Base-by-base conservation (phyloP, 164 flowering plant genomes). In the Cinnamomum micranthum region DNA sequence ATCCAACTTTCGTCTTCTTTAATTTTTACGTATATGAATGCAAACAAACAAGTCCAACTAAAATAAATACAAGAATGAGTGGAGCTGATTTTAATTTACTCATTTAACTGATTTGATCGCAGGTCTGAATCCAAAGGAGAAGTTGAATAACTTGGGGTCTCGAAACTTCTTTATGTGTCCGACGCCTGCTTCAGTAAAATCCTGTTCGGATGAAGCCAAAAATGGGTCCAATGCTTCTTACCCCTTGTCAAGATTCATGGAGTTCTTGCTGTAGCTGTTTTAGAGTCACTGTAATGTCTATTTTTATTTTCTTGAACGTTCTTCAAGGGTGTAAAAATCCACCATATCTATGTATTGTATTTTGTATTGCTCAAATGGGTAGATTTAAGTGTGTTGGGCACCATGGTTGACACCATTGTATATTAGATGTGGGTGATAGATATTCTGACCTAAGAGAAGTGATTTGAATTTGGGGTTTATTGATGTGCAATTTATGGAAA, bases 141-240 rank as follows among this genome's bases (percentile, higher is more conserved):
- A 89, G 83, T 70, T 92, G 81, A 77, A 78, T 24, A 79, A 83
- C 33, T 78, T 89, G 85, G 87, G 89, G 28, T 92, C 93, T 0
- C 72, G 97, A 64, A 89, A 87, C 67, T 92, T 90, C 86, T 92
- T 88, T 66, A 13, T 92, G 65, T 88, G 90, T 64, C 69, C 76
- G 63, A 88, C 77, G 77, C 83, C 78, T 33, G 50, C 9, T 23
- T 64, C 76, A 3, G 28, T 50, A 5, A 52, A 70, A 12, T 76
- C 77, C 17, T 76, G 83, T 76, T 75, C 74, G 0, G 72, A 79
- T 41, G 77, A 84, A 67, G 86, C 75, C 13, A 69, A 77, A 23
- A 78, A 47, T 28, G 58, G 52, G 28, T 12, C 70, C 9, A 71
- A 72, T 17, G 47, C 59, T n/a, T 31, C 75, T 4, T 25, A 6